Evolutionary conservation across 2,329 filamentous ascomycete genomes (phyloP).

Genomic region (Aspergillus pseudotamarii): DNA sequence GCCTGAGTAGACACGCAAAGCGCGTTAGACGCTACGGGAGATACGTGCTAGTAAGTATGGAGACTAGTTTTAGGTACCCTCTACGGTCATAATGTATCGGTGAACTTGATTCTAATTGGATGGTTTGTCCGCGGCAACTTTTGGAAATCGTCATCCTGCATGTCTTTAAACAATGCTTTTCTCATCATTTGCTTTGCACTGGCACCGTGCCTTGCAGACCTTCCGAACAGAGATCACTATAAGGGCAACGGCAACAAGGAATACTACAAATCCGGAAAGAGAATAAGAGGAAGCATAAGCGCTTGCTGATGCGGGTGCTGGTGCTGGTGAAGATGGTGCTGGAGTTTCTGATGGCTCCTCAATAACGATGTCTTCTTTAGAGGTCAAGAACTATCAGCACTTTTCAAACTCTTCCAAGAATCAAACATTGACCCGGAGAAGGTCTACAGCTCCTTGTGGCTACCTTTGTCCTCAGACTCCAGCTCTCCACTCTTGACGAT

Average conservation of each 20-base stretch:
- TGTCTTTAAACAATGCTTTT: slow-evolving; percentile 20
- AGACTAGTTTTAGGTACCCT: neutral
- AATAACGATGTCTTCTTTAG: slow-evolving; percentile 19
- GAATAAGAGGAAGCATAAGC: slow-evolving; percentile 9
- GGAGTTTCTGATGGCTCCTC: slow-evolving; percentile 15
- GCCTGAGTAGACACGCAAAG: neutral
- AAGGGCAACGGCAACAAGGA: slow-evolving; percentile 23
- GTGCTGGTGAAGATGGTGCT: slow-evolving; percentile 11
- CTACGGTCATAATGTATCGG: neutral
- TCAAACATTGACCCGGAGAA: slow-evolving; percentile 28
- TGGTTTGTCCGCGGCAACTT: neutral
- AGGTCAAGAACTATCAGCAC: slow-evolving; percentile 38
- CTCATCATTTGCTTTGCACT: slow-evolving; percentile 15
- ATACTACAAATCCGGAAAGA: slow-evolving; percentile 20
- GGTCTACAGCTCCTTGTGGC: slow-evolving; percentile 65
- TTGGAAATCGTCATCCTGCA: neutral
- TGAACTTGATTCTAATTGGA: neutral
- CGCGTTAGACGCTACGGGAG: neutral
- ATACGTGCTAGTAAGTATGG: neutral
- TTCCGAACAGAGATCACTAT: slow-evolving; percentile 20
- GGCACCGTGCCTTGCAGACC: slow-evolving; percentile 11
- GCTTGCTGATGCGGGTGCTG: neutral
- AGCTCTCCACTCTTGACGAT: slow-evolving; percentile 69
- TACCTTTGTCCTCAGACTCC: slow-evolving; percentile 61
- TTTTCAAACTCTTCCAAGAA: slow-evolving; percentile 27